These are phyloP conservation scores for Corinectria fuckeliana DNA, from an alignment of 2,329 filamentous ascomycete genomes.

Conservation along the genomic window DNA sequence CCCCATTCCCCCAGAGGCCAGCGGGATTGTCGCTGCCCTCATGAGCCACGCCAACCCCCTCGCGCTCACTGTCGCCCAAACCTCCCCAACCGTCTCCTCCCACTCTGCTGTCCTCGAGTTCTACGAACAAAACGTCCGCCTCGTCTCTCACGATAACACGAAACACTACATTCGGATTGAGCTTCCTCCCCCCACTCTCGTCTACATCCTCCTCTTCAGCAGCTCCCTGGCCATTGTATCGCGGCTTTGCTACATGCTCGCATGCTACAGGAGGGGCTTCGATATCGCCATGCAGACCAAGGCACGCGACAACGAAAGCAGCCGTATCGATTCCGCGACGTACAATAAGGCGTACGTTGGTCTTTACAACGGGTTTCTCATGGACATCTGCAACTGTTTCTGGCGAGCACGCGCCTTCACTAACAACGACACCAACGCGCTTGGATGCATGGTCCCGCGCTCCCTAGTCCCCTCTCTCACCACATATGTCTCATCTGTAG, in stretches of 20 bases:
- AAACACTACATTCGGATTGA: constrained; percentile 67
- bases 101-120: constrained; percentile 71
- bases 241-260: constrained; percentile 72
- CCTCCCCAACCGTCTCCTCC: constrained; percentile 49
- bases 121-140: constrained; percentile 65
- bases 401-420: constrained; percentile 80
- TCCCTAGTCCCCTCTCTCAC: constrained; percentile 54
- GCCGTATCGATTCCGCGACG: constrained; percentile 44
- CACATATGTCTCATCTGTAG: constrained; percentile 56
- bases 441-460: constrained; percentile 58
- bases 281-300: constrained; percentile 64
- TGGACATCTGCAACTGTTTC: constrained; percentile 85
- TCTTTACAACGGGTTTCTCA: constrained; percentile 81
- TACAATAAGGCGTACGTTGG: constrained; percentile 68
- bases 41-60: constrained; percentile 61
- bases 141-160: constrained; percentile 59
- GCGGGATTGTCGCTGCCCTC: constrained; percentile 49
- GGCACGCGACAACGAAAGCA: constrained; percentile 36
- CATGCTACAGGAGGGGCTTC: constrained; percentile 76
- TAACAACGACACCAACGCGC: constrained; percentile 66
- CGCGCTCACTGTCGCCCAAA: constrained; percentile 65
- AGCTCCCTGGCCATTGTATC: constrained; percentile 68
- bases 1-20: constrained; percentile 44
- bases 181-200: constrained; percentile 69
- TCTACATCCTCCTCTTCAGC: constrained; percentile 76